Evolutionary conservation across 176 grass and related monocot species (phyloP).

Genomic region (Rhipidocladum racemiflorum): DNA sequence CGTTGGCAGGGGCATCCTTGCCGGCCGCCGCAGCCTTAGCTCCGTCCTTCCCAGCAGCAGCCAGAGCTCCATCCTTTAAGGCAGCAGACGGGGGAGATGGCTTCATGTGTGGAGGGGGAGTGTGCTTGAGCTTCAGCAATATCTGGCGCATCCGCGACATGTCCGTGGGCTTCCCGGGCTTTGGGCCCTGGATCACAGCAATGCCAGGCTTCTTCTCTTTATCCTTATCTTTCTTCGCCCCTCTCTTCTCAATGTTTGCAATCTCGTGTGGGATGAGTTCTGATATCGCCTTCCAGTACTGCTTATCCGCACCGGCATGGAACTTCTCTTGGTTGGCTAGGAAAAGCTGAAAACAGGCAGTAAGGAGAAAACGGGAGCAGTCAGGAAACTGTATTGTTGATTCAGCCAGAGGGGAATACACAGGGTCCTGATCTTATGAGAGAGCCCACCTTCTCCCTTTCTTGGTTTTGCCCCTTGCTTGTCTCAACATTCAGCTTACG

Average conservation of each 20-base stretch:
- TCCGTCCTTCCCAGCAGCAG: slow-evolving; percentile 37
- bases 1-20: slow-evolving; percentile 47
- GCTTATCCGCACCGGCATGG: slow-evolving; percentile 62
- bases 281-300: slow-evolving; percentile 94
- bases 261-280: slow-evolving; percentile 88
- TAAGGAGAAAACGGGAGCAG: neutral
- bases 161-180: slow-evolving; percentile 76
- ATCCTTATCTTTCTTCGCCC: slow-evolving; percentile 66
- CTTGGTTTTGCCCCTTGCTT: slow-evolving; percentile 64
- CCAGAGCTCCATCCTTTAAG: slow-evolving; percentile 37
- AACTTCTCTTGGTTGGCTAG: slow-evolving; percentile 81
- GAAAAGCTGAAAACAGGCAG: slow-evolving; percentile 46
- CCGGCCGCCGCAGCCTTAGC: neutral
- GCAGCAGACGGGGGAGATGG: slow-evolving; percentile 36
- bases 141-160: slow-evolving; percentile 84
- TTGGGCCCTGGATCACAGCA: slow-evolving; percentile 76
- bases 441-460: slow-evolving; percentile 69
- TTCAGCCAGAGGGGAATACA: neutral
- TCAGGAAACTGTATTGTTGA: slow-evolving; percentile 4
- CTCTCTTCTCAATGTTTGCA: slow-evolving; percentile 79
- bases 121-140: slow-evolving; percentile 77
- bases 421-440: neutral
- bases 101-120: slow-evolving; percentile 70
- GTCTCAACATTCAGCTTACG: slow-evolving; percentile 62
- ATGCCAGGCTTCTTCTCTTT: slow-evolving; percentile 71